Base-by-base conservation (phyloP, 768 basidiomycete species). In the Lactarius deliciosus region DNA sequence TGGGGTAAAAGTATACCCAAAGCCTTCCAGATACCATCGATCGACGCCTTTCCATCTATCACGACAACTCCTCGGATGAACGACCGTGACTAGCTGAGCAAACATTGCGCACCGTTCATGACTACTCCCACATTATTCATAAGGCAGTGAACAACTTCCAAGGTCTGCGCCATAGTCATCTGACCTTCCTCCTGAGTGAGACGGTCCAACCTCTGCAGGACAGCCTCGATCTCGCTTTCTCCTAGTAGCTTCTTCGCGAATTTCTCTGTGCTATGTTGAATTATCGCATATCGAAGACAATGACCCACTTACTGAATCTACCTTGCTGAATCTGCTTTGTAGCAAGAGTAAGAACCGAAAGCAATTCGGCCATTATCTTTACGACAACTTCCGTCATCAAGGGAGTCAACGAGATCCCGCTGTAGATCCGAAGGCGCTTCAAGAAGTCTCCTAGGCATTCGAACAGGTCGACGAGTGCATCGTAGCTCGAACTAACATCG, bases 151-250 rank as follows among this genome's bases (percentile, higher is more conserved):
- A 22, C 13, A 8, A 41, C 25, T 16, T 18, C 40, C 25, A 60
- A 15, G 18, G 8, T 43, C 32, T 10, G 28, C 1, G 25, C 41
- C 2, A 41, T 20, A 4, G 28, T n/a, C 41, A 45, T 11, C 11
- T 18, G 25, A 32, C 10, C 5, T 43, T 60, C 59, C 18, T 60
- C 59, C 20, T 11, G 25, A 0, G 59, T 60, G 59, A 60, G 59
- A 16, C 18, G 22, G 25, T 60, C 40, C 28, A 60, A n/a, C 8
- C 41, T 25, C 32, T 30, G 16, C 10, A 60, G 28, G 16, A 41
- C 47, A 36, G 47, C 60, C n/a, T 61, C 45, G 22, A 61, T n/a
- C 25, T 60, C 60, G 30, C 18, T 47, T n/a, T 45, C 30, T 47
- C 60, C 60, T 3, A 34, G 4, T 8, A 53, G 34, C 47, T 34